Evolutionary conservation across 495 filamentous ascomycete genomes (phyloP).

Genomic region (Lepraria neglecta): DNA sequence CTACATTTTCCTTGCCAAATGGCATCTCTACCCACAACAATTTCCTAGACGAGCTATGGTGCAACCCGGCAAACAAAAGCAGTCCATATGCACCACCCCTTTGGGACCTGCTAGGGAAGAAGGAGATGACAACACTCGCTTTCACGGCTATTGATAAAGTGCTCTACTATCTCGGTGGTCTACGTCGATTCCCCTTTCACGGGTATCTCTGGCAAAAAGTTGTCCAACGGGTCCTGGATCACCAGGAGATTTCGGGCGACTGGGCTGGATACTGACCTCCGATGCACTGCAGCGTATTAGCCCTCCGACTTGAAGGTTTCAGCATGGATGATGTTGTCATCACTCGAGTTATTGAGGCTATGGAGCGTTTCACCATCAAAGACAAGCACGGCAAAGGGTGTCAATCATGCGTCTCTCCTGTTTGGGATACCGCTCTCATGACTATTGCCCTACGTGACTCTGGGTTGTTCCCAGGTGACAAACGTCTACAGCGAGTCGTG

Average conservation of each 20-base stretch:
- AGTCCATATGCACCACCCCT: conserved; percentile 28
- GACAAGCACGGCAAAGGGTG: conserved; percentile 21
- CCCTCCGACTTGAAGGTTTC: conserved; percentile 33
- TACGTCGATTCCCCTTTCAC: conserved; percentile 24
- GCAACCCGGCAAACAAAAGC: conserved; percentile 29
- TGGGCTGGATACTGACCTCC: conserved; percentile 32
- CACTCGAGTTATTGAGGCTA: conserved; percentile 23
- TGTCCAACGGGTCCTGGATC: conserved; percentile 32
- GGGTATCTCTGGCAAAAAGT: conserved; percentile 20
- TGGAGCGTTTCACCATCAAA: conserved; percentile 31
- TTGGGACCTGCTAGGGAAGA: conserved; percentile 12
- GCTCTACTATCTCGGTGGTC: conserved; percentile 24
- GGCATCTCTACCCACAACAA: conserved; percentile 28
- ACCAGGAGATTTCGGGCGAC: conserved; percentile 31
- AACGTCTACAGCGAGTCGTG: conserved; percentile 23
- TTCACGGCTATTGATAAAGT: conserved; percentile 30
- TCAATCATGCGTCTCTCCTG: conserved; percentile 25
- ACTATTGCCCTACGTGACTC: conserved; percentile 31
- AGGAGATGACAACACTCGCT: conserved; percentile 22
- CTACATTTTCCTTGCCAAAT: conserved; percentile 36
- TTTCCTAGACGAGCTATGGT: conserved; percentile 41
- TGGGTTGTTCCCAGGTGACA: conserved; percentile 5
- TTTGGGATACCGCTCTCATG: conserved; percentile 40
- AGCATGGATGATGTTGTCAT: conserved; percentile 18
- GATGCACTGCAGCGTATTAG: conserved; percentile 29